phyloP scores from a whole-genome alignment of 2,329 filamentous ascomycete species.

The Capronia americana region DNA sequence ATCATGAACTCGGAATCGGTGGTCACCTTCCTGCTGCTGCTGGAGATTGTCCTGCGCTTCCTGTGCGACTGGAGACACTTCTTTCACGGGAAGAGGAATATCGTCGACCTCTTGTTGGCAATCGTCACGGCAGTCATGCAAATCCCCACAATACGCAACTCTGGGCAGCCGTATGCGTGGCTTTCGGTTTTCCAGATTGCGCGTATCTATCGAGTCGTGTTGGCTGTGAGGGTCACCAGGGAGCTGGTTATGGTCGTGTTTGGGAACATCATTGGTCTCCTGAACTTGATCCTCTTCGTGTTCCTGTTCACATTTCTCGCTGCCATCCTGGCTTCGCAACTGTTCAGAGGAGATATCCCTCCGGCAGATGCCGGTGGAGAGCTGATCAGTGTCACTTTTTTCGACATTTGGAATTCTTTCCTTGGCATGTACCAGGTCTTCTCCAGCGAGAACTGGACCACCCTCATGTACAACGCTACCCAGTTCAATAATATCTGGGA shows the following conservation, averaged over 20 bases:
- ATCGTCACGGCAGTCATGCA: slow-evolving; percentile 84
- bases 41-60: slow-evolving; percentile 84
- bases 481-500: slow-evolving; percentile 67
- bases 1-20: slow-evolving; percentile 75
- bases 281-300: slow-evolving; percentile 94
- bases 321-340: slow-evolving; percentile 89
- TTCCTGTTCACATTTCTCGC: slow-evolving; percentile 94
- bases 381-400: slow-evolving; percentile 75
- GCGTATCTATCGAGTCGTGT: slow-evolving; percentile 86
- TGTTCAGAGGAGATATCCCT: slow-evolving; percentile 87
- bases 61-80: slow-evolving; percentile 81
- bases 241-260: slow-evolving; percentile 86
- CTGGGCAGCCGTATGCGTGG: slow-evolving; percentile 79
- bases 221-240: slow-evolving; percentile 85
- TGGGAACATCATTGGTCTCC: slow-evolving; percentile 87
- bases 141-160: slow-evolving; percentile 77
- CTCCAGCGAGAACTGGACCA: slow-evolving; percentile 96
- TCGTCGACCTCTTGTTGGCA: slow-evolving; percentile 80
- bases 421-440: slow-evolving; percentile 97
- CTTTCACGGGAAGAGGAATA: slow-evolving; percentile 73
- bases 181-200: slow-evolving; percentile 92
- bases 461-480: slow-evolving; percentile 82
- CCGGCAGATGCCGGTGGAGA: slow-evolving; percentile 66
- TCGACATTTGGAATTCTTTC: slow-evolving; percentile 92
- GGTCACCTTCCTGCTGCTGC: slow-evolving; percentile 77